Base-by-base conservation (phyloP, 2,329 filamentous ascomycete genomes). In the Fonsecaea nubica region DNA sequence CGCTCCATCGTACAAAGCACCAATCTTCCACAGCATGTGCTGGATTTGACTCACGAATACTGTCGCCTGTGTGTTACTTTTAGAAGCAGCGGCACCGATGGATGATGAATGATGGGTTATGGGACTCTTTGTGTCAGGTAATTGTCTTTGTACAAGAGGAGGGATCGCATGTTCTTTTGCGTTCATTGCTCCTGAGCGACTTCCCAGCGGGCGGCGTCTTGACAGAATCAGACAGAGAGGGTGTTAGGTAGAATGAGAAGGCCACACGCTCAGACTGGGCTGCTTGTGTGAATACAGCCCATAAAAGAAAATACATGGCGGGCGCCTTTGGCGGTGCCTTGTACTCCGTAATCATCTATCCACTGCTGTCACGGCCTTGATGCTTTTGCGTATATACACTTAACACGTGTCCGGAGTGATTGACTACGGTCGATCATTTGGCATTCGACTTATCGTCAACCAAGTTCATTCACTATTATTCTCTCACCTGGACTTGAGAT, bases 1-100 rank as follows among this genome's bases (percentile, higher is more conserved):
- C 87, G 95, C 76, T 97, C 93, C 78, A 97, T 99, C 76, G 93
- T 99, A 62, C 95, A 99, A 80, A 93, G 94, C 1, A 98, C 94
- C 2, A 97, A 91, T 77, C 81, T 99, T 69, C 93, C 94, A 10
- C 95, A 98, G 80, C 89, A 91, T 66, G 93, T 99, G 45, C 85
- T 98, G 62, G 94, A 98, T 77, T 82, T 99, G 66, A 98, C 95
- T 32, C 94, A 99, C 78, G 92, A 97, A 77, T 99, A 99, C 77
- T 95, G 94, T 21, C 92, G 92, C 64, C 83, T 99, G 40, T 99
- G 95, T 77, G 93, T 94, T 21, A 93, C 92, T 0, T 99, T 99
- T 81, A 88, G 93, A 74, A 98, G 93, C 85, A 96, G 89, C 75
- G 95, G 95, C 3, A 96, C 91, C 32, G 93, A 97, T 74, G 91